These are phyloP conservation scores for Bertia moriformis DNA, from an alignment of 2,329 filamentous ascomycete genomes.

Conservation along the genomic window DNA sequence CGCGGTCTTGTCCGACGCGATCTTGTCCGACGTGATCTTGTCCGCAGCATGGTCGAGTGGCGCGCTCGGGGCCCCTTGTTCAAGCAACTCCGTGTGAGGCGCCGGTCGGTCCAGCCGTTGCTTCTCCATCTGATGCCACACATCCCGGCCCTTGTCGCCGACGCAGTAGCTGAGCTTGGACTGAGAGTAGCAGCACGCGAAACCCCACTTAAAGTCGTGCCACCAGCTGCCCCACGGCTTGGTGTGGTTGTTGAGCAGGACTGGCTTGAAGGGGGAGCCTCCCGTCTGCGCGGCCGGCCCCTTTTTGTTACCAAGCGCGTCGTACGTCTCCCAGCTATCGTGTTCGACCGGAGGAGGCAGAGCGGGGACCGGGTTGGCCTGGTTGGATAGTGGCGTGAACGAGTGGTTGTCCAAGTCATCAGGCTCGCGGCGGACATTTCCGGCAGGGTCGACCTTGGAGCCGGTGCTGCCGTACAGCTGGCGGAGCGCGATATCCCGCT, in stretches of 20 bases:
- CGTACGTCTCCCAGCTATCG: conserved; percentile 63
- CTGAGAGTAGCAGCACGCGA: conserved; percentile 82
- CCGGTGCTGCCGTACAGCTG: conserved; percentile 45
- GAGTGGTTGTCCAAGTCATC: too few relatives aligned
- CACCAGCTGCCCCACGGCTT: conserved; percentile 97
- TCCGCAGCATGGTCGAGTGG: too few relatives aligned
- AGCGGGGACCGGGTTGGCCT: too few relatives aligned
- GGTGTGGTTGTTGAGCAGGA: conserved; percentile 79
- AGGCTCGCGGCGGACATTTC: conserved; percentile 80
- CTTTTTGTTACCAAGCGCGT: conserved; percentile 78
- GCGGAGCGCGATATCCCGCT: conserved; percentile 49
- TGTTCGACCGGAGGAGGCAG: conserved; percentile 69
- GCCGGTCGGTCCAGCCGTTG: too few relatives aligned
- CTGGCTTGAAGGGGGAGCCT: conserved; percentile 83
- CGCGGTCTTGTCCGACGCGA: too few relatives aligned
- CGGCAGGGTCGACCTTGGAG: conserved; percentile 60
- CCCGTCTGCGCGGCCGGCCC: conserved; percentile 63
- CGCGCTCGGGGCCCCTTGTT: too few relatives aligned
- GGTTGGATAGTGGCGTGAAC: too few relatives aligned
- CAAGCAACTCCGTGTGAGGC: too few relatives aligned
- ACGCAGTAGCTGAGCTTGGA: conserved; percentile 97
- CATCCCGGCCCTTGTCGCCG: conserved; percentile 51
- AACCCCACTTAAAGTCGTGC: conserved; percentile 89
- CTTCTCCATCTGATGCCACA: too few relatives aligned
- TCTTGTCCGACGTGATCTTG: too few relatives aligned